Evolutionary conservation across 257 asterid species (phyloP).

Genomic region (Scutellaria baicalensis): DNA sequence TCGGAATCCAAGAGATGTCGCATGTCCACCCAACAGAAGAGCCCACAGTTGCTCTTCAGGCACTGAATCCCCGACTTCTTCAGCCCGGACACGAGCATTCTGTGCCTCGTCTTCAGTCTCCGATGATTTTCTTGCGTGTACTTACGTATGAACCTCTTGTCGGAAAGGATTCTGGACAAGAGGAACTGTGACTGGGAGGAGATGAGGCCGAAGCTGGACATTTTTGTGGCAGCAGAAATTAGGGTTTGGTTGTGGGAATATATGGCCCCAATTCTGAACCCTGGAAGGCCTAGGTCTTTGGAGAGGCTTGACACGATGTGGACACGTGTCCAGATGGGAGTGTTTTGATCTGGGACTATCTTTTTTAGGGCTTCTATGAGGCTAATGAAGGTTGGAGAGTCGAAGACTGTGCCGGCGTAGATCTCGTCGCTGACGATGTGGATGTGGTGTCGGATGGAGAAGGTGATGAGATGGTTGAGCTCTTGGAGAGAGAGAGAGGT

Average conservation of each 20-base stretch:
- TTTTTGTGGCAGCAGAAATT: slow-evolving; percentile 26
- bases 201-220: slow-evolving; percentile 39
- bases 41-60: slow-evolving; percentile 26
- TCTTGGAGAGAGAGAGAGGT: slow-evolving; percentile 25
- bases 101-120: slow-evolving; percentile 13
- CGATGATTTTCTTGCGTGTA: slow-evolving; percentile 8
- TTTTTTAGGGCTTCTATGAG: slow-evolving; percentile 13
- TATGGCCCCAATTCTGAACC: slow-evolving; percentile 31
- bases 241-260: slow-evolving; percentile 26
- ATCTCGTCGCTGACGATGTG: slow-evolving; percentile 48
- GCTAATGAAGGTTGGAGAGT: slow-evolving; percentile 27
- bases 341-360: neutral
- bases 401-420: slow-evolving; percentile 38
- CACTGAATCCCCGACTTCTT: slow-evolving; percentile 19
- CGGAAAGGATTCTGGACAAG: slow-evolving; percentile 17
- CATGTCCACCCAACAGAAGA: slow-evolving; percentile 41
- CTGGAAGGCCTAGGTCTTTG: slow-evolving; percentile 39
- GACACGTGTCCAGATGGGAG: slow-evolving; percentile 17
- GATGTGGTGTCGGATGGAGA: slow-evolving; percentile 16
- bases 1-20: neutral
- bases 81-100: slow-evolving; percentile 16
- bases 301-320: slow-evolving; percentile 37
- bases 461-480: slow-evolving; percentile 31
- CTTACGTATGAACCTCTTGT: neutral
- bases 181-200: slow-evolving; percentile 32